phyloP scores from a whole-genome alignment of 352 stramenopile species.

The Phytophthora lateralis region DNA sequence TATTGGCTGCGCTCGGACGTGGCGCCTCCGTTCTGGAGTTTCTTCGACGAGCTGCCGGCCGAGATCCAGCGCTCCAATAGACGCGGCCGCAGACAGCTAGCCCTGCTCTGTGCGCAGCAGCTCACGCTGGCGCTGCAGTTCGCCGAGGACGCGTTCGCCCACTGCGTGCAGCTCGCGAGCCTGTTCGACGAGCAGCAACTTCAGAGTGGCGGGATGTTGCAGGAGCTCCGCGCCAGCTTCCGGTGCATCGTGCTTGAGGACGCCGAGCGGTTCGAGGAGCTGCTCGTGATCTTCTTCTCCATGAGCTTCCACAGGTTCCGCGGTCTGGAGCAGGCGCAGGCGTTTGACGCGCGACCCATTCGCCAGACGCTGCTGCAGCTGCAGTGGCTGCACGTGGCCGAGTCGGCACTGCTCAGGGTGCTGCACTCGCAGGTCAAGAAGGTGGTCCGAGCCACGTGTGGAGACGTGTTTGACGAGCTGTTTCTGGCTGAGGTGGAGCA shows the following conservation, averaged over 20 bases:
- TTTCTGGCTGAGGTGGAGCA: slow-evolving; percentile 54
- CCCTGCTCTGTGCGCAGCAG: slow-evolving; percentile 64
- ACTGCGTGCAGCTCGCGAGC: slow-evolving; percentile 69
- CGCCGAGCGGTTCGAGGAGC: slow-evolving; percentile 58
- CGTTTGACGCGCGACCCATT: slow-evolving; percentile 56
- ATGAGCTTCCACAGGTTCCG: slow-evolving; percentile 77
- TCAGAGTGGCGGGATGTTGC: slow-evolving; percentile 42
- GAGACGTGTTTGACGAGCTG: slow-evolving; percentile 55
- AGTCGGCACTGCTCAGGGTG: slow-evolving; percentile 56
- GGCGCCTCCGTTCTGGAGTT: slow-evolving; percentile 66
- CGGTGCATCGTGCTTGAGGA: slow-evolving; percentile 66
- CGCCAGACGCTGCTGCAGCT: slow-evolving; percentile 58
- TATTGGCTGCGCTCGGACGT: slow-evolving; percentile 74
- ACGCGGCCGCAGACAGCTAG: slow-evolving; percentile 37
- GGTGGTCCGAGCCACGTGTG: slow-evolving; percentile 50
- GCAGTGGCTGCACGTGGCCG: slow-evolving; percentile 55
- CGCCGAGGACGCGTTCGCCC: slow-evolving; percentile 68
- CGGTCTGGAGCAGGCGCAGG: slow-evolving; percentile 55
- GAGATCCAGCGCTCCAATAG: slow-evolving; percentile 19
- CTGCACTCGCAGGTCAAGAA: slow-evolving; percentile 66
- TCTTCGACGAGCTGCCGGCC: slow-evolving; percentile 42
- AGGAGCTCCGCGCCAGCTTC: slow-evolving; percentile 55
- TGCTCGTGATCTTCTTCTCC: slow-evolving; percentile 72
- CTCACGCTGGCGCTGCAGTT: slow-evolving; percentile 75
- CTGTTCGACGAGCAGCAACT: slow-evolving; percentile 50